Conservation (phyloP, 148 eudicot species). For the Cornus controversa region DNA sequence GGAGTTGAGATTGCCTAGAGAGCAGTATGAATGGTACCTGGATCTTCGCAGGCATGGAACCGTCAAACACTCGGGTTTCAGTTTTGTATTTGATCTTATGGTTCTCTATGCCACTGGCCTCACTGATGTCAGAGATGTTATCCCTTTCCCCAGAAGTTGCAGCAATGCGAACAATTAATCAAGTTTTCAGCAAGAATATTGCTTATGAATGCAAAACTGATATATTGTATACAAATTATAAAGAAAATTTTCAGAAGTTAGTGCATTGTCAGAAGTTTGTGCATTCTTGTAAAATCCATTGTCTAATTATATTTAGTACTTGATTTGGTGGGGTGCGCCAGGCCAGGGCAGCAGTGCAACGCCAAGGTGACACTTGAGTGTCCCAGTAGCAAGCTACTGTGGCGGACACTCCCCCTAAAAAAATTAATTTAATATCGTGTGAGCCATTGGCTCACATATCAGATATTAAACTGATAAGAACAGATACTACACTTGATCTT, state of each 20-base stretch:
- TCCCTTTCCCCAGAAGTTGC: conserved; percentile 83
- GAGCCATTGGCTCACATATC: too few species aligned
- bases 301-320: too few species aligned
- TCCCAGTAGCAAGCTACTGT: too few species aligned
- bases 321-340: too few species aligned
- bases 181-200: neutral
- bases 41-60: conserved; percentile 83
- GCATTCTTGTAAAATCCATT: too few species aligned
- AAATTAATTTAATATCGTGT: too few species aligned
- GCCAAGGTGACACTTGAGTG: too few species aligned
- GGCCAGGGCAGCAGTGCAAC: too few species aligned
- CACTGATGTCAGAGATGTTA: conserved; percentile 61
- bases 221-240: too few species aligned
- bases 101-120: conserved; percentile 82
- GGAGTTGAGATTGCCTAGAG: conserved; percentile 50
- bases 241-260: too few species aligned
- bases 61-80: conserved; percentile 71
- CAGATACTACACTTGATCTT: conserved; percentile 40
- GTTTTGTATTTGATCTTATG: conserved; percentile 63
- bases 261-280: too few species aligned
- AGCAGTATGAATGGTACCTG: conserved; percentile 83
- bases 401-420: too few species aligned
- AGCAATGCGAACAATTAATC: conserved; percentile 51
- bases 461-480: conserved; percentile 35
- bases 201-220: neutral